Conservation (phyloP, 1,284 basidiomycete species). For the Lignosus rhinocerotis region DNA sequence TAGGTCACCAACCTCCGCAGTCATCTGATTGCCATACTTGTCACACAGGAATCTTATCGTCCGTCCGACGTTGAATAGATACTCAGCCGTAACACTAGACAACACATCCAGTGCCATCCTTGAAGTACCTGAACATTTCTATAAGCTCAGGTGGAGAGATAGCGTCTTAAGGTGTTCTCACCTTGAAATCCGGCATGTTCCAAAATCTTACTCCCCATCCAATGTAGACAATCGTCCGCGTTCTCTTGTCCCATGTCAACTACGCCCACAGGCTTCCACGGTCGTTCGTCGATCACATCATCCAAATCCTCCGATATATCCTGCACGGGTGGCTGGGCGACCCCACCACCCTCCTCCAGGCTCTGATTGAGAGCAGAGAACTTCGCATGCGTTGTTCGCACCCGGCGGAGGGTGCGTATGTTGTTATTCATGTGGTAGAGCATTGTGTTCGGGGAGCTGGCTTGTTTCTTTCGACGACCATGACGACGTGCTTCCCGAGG, state of each 20-base stretch:
- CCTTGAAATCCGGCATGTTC: constrained; percentile 92
- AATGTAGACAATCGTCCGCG: constrained; percentile 61
- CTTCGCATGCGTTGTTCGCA: constrained; percentile 69
- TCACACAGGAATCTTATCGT: constrained; percentile 84
- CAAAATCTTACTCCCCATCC: constrained; percentile 74
- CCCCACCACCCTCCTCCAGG: constrained; percentile 45
- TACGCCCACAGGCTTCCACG: constrained; percentile 46
- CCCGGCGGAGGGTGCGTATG: constrained; percentile 67
- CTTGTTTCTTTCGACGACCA: constrained; percentile 37
- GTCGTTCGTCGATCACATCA: constrained; percentile 49
- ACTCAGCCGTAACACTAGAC: constrained; percentile 80
- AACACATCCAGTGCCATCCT: constrained; percentile 78
- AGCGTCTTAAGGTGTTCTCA: constrained; percentile 34
- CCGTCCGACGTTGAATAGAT: constrained; percentile 82
- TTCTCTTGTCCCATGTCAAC: constrained; percentile 53
- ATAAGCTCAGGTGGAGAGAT: background rate
- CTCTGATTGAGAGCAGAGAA: constrained; percentile 57
- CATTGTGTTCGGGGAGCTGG: constrained; percentile 45
- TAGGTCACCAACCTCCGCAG: constrained; percentile 65
- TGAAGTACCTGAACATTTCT: constrained; percentile 50
- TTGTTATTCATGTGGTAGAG: constrained; percentile 72
- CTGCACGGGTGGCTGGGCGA: constrained; percentile 17
- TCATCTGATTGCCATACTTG: constrained; percentile 78
- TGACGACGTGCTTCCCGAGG: constrained; percentile 31
- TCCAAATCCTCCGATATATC: constrained; percentile 41